Percentiles rank a stretch among this genome's conserved stretches.
Evolutionary conservation across 768 basidiomycete genomes (phyloP).

Genomic region (Chalciporus piperatus): DNA sequence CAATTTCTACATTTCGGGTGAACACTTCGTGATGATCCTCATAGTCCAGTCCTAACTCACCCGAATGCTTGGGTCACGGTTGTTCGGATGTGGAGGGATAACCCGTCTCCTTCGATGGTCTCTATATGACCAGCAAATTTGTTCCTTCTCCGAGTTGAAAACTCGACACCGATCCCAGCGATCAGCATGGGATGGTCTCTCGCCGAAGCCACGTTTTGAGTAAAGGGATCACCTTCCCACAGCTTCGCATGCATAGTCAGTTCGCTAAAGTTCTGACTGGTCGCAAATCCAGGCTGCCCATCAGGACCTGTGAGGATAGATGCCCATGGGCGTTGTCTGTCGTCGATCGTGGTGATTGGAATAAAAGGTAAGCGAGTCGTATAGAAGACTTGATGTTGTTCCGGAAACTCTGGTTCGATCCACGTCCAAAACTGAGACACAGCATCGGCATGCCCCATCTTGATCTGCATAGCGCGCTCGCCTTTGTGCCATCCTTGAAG

Average conservation of each 20-base stretch:
- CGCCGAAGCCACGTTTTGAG: conserved; percentile 30
- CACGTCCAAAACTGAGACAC: conserved; percentile 36
- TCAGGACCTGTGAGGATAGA: conserved; percentile 48
- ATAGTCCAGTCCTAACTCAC: conserved; percentile 32
- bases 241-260: conserved; percentile 38
- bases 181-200: conserved; percentile 32
- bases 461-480: conserved; percentile 48
- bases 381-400: conserved; percentile 50
- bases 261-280: conserved; percentile 32
- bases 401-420: conserved; percentile 47
- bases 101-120: conserved; percentile 28
- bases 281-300: conserved; percentile 48
- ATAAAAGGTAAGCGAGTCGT: conserved; percentile 50
- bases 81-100: conserved; percentile 34
- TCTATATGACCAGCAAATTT: conserved; percentile 58
- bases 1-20: conserved; percentile 48
- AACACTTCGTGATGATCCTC: neutral
- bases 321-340: conserved; percentile 52
- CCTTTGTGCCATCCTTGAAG: conserved; percentile 44
- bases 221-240: conserved; percentile 58
- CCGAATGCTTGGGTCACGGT: conserved; percentile 57
- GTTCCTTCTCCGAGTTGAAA: conserved; percentile 55
- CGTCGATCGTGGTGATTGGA: conserved; percentile 55
- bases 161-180: conserved; percentile 62
- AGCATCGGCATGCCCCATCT: conserved; percentile 41